phyloP scores from a whole-genome alignment of 1,284 basidiomycete species.

The Malassezia sympodialis region DNA sequence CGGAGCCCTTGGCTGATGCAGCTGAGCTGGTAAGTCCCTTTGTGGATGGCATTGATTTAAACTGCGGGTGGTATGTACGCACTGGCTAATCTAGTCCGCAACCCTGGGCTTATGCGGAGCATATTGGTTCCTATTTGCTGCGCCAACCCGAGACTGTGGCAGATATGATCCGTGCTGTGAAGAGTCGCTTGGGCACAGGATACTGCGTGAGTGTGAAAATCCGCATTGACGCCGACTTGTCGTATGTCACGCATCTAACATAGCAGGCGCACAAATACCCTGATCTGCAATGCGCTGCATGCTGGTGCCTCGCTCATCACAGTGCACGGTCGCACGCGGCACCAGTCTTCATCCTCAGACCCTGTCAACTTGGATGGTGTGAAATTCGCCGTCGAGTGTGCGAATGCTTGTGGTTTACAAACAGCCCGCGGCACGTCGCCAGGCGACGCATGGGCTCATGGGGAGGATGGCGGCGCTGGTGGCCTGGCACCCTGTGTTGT shows the following conservation, averaged over 20 bases:
- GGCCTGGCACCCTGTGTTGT: conserved; percentile 54
- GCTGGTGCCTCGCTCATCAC: conserved; percentile 53
- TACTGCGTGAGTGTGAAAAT: conserved; percentile 58
- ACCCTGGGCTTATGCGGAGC: conserved; percentile 50
- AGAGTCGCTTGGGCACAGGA: conserved; percentile 53
- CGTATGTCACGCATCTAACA: conserved; percentile 28
- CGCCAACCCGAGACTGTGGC: conserved; percentile 55
- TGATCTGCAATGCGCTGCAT: conserved; percentile 52
- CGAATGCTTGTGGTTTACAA: conserved; percentile 31
- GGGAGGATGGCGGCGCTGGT: conserved; percentile 36
- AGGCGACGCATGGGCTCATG: conserved; percentile 21
- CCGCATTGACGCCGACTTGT: conserved; percentile 53
- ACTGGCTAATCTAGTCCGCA: conserved; percentile 22
- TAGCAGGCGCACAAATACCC: conserved; percentile 51
- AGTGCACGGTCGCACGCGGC: conserved; percentile 56
- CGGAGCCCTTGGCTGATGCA: conserved; percentile 54
- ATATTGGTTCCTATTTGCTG: conserved; percentile 56
- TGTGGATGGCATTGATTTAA: conserved; percentile 57
- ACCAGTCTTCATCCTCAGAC: conserved; percentile 52
- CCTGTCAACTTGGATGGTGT: conserved; percentile 54
- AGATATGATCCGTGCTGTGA: conserved; percentile 55
- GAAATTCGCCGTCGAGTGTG: conserved; percentile 53
- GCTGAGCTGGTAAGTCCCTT: conserved; percentile 53
- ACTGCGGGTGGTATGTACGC: conserved; percentile 50
- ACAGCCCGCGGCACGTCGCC: conserved; percentile 25